Base-by-base conservation (phyloP, 2,329 filamentous ascomycete species). In the Arthrinium phaeospermum region DNA sequence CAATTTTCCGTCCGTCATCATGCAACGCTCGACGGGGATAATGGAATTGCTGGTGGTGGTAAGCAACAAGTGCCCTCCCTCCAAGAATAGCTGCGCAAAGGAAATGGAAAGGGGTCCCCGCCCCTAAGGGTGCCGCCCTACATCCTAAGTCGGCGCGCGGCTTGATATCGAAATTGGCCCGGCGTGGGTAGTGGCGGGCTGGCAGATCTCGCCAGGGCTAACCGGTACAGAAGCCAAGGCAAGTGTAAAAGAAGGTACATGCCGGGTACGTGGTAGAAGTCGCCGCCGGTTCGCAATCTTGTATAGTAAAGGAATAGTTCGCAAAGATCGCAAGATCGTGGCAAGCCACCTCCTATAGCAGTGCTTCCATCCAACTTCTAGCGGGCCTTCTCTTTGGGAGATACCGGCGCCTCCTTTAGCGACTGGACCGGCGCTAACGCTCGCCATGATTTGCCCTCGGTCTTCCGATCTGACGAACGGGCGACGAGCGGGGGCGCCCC, bases 321-420 rank as follows among this genome's bases (percentile, higher is more conserved):
- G 19, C 3, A 6, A 49, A 49, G 46, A 49, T 47, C 8, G 51
- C 30, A 30, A 14, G 53, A 19, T 37, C 30, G 53, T 61, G 27
- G 30, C 7, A 64, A 64, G 34, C 57, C 57, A 64, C 57, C 34
- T 64, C 34, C 57, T 37, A 61, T 61, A 61, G 19, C 51, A 24
- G 57, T n/a, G 34, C 57, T 64, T 64, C 57, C 41, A 19, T 41
- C 22, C n/a, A 3, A 22, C 22, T 64, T 64, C 57, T 64, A 64
- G 57, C 57, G 37, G 30, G 34, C 8, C 57, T 64, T 41, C 30
- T 37, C 19, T 19, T 8, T 37, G 16, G 57, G 34, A 41, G 10
- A 41, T 30, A 41, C 37, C 37, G 37, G 37, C 37, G 37, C 37
- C 37, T 41, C 37, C 37, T 41, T n/a, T 64, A 64, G 57, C 34